Evolutionary conservation across 1,139 yeast species (phyloP).

Genomic region (Magnusiomyces ingens): DNA sequence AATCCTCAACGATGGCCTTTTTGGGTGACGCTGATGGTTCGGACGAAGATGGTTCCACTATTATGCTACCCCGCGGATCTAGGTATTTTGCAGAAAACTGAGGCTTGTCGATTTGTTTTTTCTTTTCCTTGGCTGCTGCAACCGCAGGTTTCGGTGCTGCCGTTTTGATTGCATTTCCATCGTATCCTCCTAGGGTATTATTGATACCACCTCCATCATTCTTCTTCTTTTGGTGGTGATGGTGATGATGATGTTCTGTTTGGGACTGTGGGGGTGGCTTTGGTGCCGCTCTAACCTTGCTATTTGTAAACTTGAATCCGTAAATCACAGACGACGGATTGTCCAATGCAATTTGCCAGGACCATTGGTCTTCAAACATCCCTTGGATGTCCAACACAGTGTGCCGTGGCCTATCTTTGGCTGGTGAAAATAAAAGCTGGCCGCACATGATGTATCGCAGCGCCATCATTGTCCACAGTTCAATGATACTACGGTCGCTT

Average conservation of each 20-base stretch:
- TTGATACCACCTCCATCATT: neutral
- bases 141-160: no score
- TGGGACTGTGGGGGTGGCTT: neutral
- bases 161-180: no score
- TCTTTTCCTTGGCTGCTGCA: no score
- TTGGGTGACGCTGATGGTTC: no score
- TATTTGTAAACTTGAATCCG: slow-evolving; percentile 26
- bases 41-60: no score
- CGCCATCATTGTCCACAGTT: slow-evolving; percentile 33
- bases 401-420: neutral
- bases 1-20: no score
- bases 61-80: no score
- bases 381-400: slow-evolving; percentile 31
- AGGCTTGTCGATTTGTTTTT: no score
- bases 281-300: slow-evolving; percentile 11
- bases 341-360: slow-evolving; percentile 38
- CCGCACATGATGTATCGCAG: slow-evolving; percentile 26
- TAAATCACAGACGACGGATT: slow-evolving; percentile 32
- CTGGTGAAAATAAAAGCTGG: slow-evolving; percentile 19
- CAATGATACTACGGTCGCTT: slow-evolving; percentile 22
- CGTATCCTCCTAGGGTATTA: no score
- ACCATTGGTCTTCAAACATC: slow-evolving; percentile 33
- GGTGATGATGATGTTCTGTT: neutral
- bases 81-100: no score
- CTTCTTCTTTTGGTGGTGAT: neutral